These are phyloP conservation scores for Vitis amurensis DNA, from an alignment of 164 flowering plant genomes.

Conservation along the genomic window DNA sequence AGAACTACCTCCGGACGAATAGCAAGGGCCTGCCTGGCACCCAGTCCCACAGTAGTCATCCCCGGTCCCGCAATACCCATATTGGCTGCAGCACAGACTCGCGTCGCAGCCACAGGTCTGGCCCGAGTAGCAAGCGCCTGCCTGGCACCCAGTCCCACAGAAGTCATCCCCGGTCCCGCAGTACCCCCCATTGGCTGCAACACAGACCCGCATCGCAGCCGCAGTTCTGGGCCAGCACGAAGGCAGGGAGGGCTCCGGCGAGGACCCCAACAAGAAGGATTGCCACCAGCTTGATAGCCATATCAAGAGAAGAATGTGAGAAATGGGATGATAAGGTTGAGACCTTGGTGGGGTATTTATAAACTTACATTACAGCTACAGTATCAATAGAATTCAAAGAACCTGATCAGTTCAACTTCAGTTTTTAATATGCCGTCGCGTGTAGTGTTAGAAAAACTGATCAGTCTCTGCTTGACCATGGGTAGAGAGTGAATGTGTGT, in stretches of 20 bases:
- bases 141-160: conserved; percentile 44
- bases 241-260: background rate
- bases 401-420: too few species aligned
- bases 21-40: conserved; percentile 44
- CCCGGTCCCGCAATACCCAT: conserved; percentile 34
- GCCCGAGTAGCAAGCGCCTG: conserved; percentile 32
- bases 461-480: too few species aligned
- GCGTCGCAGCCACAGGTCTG: too few species aligned
- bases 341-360: background rate
- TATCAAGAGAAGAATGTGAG: too few species aligned
- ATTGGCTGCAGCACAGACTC: background rate
- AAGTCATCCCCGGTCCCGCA: conserved; percentile 41
- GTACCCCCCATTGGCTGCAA: conserved; percentile 24
- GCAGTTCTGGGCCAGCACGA: conserved; percentile 24
- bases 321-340: too few species aligned
- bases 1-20: conserved; percentile 14
- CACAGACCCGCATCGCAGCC: conserved; percentile 21
- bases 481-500: too few species aligned
- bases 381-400: too few species aligned
- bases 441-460: too few species aligned
- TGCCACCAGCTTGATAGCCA: background rate
- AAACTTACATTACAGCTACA: background rate
- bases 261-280: conserved; percentile 6
- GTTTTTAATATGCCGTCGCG: too few species aligned
- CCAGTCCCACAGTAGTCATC: conserved; percentile 42